Evolutionary conservation across 495 filamentous ascomycete species (phyloP), one percentile per base, ranked within the genome.

Genomic region (Neurospora sp.): DNA sequence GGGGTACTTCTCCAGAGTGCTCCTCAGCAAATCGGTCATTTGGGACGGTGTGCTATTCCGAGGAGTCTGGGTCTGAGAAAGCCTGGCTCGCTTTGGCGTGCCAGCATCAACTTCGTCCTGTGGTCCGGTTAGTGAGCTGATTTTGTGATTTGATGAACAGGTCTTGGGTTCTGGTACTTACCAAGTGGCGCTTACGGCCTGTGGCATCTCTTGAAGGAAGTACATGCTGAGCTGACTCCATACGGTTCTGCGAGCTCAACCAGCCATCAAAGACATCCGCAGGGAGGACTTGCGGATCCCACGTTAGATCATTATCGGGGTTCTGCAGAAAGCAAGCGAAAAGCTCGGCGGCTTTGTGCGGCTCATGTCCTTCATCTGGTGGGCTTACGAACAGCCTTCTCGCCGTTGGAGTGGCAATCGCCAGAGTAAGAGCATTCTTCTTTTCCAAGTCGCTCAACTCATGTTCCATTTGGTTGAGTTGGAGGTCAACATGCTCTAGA

Each of bases 401-500:
- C n/a, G 81, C 74, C 18, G 73, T 75, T 5, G 54, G 54, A 66
- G 54, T 66, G 0, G 76, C 82, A 18, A 79, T 73, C 14, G 79
- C 80, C 6, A 83, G 60, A n/a, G 82, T 78, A 5, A 87, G 77
- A 0, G 82, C 80, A 46, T 84, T 85, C 71, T 82, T 83, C 14
- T 80, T 75, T 71, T 86, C 84, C 3, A 85, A 10, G 1, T 73
- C 72, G 14, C 81, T 75, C 38, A 85, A 20, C 2, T 77, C 75
- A 1, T 70, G 75, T 14, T 74, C 72, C 16, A 31, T n/a, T 9
- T 79, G 74, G 1, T 76, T 71, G 11, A 86, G 73, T 31, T 81
- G 76, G 72, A 82, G 75, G 42, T 84, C 83, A 23, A 86, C 77
- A 42, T 87, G 85, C 73, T 87, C 84, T n/a, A 86, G 78, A 5